phyloP scores from a whole-genome alignment of 768 basidiomycete genomes.

The Mycena metata region DNA sequence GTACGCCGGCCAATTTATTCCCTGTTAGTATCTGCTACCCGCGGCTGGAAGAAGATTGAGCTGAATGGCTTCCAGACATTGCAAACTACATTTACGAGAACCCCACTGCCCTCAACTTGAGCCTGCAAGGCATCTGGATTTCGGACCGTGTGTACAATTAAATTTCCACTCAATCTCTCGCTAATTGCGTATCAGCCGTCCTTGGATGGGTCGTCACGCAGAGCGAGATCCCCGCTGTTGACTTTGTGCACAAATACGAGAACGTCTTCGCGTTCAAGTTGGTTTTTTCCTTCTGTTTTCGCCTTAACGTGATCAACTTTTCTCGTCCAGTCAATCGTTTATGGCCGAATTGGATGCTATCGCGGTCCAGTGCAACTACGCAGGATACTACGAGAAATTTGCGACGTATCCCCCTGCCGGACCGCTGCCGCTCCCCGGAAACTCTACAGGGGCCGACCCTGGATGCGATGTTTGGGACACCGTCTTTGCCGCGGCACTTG shows the following conservation, averaged over 20 bases:
- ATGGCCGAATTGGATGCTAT: slow-evolving; percentile 68
- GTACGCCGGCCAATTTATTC: slow-evolving; percentile 77
- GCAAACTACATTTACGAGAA: slow-evolving; percentile 81
- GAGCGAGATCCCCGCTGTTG: slow-evolving; percentile 77
- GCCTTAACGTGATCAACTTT: slow-evolving; percentile 6
- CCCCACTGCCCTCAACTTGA: slow-evolving; percentile 63
- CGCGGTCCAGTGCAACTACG: slow-evolving; percentile 71
- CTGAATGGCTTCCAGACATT: slow-evolving; percentile 62
- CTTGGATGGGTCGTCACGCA: slow-evolving; percentile 76
- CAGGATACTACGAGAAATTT: slow-evolving; percentile 70
- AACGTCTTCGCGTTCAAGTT: slow-evolving; percentile 82
- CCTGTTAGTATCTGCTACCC: slow-evolving; percentile 57
- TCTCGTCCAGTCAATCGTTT: slow-evolving; percentile 67
- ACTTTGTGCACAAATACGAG: slow-evolving; percentile 80
- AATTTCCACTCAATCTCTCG: background rate
- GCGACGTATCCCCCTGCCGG: slow-evolving; percentile 80
- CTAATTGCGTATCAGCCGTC: slow-evolving; percentile 55
- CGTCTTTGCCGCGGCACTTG: slow-evolving; percentile 72
- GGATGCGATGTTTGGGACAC: slow-evolving; percentile 79
- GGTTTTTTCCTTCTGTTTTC: no score
- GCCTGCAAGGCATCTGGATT: slow-evolving; percentile 80
- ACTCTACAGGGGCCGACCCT: slow-evolving; percentile 55
- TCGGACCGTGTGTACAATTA: slow-evolving; percentile 67
- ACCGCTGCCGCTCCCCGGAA: slow-evolving; percentile 75
- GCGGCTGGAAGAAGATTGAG: background rate